Conservation (phyloP, 148 eudicot species). For the Cornus controversa region DNA sequence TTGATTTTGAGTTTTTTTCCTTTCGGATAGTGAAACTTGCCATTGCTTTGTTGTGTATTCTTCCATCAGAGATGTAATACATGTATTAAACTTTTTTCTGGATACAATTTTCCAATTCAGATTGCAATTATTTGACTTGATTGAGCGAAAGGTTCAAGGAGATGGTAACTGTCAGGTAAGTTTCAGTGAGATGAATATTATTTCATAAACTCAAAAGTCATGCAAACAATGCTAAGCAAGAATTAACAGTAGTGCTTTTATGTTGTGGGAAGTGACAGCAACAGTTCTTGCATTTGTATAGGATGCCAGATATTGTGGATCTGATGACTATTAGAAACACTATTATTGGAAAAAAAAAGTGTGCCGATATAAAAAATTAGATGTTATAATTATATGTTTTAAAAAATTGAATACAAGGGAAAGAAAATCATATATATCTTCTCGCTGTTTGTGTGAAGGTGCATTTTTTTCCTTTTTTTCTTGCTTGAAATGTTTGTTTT, state of each 20-base stretch:
- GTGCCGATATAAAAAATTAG: no score
- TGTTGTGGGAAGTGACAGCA: not conserved
- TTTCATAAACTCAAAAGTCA: not conserved
- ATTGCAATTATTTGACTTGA: slow-evolving; percentile 82
- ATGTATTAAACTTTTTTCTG: slow-evolving; percentile 20
- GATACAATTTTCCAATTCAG: slow-evolving; percentile 43
- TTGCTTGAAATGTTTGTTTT: no score
- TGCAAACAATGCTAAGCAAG: not conserved
- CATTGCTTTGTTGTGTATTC: not conserved
- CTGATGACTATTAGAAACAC: not conserved
- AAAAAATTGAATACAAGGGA: no score
- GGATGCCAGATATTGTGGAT: not conserved
- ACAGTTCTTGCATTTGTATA: not conserved
- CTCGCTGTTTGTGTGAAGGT: no score
- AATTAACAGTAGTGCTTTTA: not conserved
- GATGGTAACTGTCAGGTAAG: slow-evolving; percentile 98
- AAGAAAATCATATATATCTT: no score
- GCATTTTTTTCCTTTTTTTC: no score
- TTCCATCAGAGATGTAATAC: not conserved
- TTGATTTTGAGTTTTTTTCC: slow-evolving; percentile 1
- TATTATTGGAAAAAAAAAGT: no score
- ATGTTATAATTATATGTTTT: no score
- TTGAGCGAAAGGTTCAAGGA: slow-evolving; percentile 88
- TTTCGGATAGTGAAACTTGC: no score
- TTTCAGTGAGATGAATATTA: not conserved